A percentile compares a stretch with the other conserved stretches of the same genome.
Evolutionary conservation across 2,329 filamentous ascomycete species (phyloP).

Genomic region (Fusarium neocosmosporiellum): DNA sequence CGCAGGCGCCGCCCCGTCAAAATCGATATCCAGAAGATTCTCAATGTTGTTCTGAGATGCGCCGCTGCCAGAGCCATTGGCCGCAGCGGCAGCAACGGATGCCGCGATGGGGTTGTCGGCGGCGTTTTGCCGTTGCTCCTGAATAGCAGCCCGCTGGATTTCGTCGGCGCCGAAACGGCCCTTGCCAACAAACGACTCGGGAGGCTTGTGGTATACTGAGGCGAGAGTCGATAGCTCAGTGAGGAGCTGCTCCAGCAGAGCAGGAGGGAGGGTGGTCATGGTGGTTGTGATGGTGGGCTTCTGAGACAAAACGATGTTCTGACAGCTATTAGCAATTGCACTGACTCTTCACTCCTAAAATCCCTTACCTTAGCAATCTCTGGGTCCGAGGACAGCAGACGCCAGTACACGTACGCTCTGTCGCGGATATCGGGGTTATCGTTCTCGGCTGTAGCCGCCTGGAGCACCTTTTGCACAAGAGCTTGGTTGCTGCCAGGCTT

Average conservation of each 20-base stretch:
- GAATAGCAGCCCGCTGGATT: slow-evolving; percentile 94
- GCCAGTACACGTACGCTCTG: slow-evolving; percentile 98
- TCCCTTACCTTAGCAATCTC: slow-evolving; percentile 82
- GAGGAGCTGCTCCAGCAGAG: slow-evolving; percentile 89
- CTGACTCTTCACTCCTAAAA: not conserved
- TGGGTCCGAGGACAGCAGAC: slow-evolving; percentile 90
- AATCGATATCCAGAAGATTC: slow-evolving; percentile 95
- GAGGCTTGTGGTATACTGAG: slow-evolving; percentile 98
- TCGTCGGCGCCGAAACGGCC: slow-evolving; percentile 93
- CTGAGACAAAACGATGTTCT: slow-evolving; percentile 89
- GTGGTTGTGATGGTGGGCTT: slow-evolving; percentile 96
- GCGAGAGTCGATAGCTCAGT: slow-evolving; percentile 92
- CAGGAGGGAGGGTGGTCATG: slow-evolving; percentile 86
- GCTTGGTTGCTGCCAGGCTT: slow-evolving; percentile 92
- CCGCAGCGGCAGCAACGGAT: slow-evolving; percentile 78
- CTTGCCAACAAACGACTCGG: slow-evolving; percentile 97
- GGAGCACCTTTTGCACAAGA: slow-evolving; percentile 93
- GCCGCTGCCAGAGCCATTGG: slow-evolving; percentile 67
- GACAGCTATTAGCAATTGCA: slow-evolving; percentile 6
- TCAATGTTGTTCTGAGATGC: slow-evolving; percentile 82
- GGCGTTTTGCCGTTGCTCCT: slow-evolving; percentile 93
- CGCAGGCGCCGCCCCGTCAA: slow-evolving; percentile 93
- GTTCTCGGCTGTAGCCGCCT: slow-evolving; percentile 91
- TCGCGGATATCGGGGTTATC: slow-evolving; percentile 98
- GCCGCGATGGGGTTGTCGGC: slow-evolving; percentile 95